Evolutionary conservation across 331 rosid genomes (phyloP).

Genomic region (Malus hybrid): DNA sequence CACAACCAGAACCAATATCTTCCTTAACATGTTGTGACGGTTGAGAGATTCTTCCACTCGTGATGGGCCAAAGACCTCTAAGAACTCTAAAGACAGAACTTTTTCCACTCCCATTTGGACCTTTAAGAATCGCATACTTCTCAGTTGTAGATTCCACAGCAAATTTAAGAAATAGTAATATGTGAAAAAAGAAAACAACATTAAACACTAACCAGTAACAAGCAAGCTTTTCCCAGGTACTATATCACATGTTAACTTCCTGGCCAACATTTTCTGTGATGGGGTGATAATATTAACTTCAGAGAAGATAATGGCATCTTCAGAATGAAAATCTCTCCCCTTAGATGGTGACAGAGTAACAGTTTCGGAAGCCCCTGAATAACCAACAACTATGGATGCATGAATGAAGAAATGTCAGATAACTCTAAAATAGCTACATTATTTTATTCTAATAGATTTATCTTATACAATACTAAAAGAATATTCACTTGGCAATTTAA

Average conservation of each 20-base stretch:
- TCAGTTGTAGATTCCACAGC: slow-evolving; percentile 7
- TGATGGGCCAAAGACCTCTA: slow-evolving; percentile 90
- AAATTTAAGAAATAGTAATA: background rate
- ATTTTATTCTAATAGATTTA: background rate
- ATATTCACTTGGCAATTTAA: background rate
- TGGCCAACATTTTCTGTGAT: slow-evolving; percentile 77
- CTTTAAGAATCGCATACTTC: slow-evolving; percentile 30
- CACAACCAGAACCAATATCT: slow-evolving; percentile 53
- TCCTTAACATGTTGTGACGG: slow-evolving; percentile 49
- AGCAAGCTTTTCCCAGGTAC: slow-evolving; percentile 69
- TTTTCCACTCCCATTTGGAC: slow-evolving; percentile 99
- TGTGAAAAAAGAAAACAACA: slow-evolving; percentile 8
- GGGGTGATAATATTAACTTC: slow-evolving; percentile 84
- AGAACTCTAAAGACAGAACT: slow-evolving; percentile 97
- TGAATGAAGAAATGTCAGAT: background rate
- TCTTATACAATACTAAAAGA: background rate
- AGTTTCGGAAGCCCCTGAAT: slow-evolving; percentile 34
- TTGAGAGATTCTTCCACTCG: slow-evolving; percentile 61
- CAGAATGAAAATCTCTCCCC: slow-evolving; percentile 37
- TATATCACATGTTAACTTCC: slow-evolving; percentile 75
- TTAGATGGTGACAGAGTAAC: slow-evolving; percentile 20
- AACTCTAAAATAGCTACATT: background rate
- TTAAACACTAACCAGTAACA: slow-evolving; percentile 73
- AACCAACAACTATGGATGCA: slow-evolving; percentile 14
- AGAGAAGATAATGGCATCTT: slow-evolving; percentile 66